Base-by-base conservation (phyloP, 176 grass and related monocot species). In the Phyllostachys edulis region DNA sequence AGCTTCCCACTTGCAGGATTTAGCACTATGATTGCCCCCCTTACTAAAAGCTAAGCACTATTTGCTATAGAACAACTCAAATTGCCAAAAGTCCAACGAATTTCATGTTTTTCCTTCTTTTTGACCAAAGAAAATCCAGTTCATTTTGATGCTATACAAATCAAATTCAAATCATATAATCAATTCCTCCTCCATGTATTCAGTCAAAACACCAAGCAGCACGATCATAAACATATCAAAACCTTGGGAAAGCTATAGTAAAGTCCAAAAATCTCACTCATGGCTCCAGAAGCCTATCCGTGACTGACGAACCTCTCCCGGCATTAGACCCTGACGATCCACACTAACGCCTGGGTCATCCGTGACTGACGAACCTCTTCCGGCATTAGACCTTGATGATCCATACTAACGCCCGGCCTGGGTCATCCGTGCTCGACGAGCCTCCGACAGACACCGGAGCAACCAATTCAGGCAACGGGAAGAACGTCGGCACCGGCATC, bases 401-500 rank as follows among this genome's bases (percentile, higher is more conserved):
- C 49, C 69, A 60, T n/a, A 16, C 56, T 63, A 6, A 77, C 20
- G 29, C 73, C 56, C 16, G 20, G 29, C 73, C 56, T 21, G 20
- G 77, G 21, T 54, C 29, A 60, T 74, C 51, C 2, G 59, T 59
- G 69, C 34, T 55, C 10, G 63, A 52, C 14, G 37, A 27, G 17
- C 77, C 87, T 40, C 18, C 72, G 45, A 75, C 76, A 6, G 82
- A 81, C 6, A 76, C 54, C 51, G 62, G 51, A 76, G 71, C 46
- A 36, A 59, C 83, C 36, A 69, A 63, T 8, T 91, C 89, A 61
- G 81, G 67, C 68, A 78, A 12, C 9, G 92, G 90, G 44, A 89
- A 77, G 85, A 91, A 92, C 7, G 91, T 80, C 15, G 88, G 93
- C 65, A 95, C 90, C 2, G 82, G 88, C 83, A 92, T 92, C 78